Conservation (phyloP, 192 early-diverging fungal genomes). For the Lunasporangiospora selenospora region DNA sequence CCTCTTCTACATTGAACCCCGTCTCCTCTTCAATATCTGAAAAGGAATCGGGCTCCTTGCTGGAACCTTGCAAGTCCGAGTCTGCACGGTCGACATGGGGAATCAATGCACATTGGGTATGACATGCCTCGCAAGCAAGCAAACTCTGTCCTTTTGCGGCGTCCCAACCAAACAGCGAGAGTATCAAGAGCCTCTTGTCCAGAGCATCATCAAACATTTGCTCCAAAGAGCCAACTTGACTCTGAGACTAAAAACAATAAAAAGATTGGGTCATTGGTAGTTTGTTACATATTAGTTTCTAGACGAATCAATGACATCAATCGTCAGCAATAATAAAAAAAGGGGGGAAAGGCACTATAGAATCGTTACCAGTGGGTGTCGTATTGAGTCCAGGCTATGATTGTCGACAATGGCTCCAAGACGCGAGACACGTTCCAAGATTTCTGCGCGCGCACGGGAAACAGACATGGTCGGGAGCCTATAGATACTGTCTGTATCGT, state of each 20-base stretch:
- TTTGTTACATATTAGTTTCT: too few species aligned
- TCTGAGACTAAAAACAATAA: constrained; percentile 1
- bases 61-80: too few species aligned
- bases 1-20: constrained; percentile 14
- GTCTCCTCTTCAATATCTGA: too few species aligned
- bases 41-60: too few species aligned
- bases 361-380: constrained; percentile 42
- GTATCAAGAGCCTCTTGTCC: constrained; percentile 4
- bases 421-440: constrained; percentile 10
- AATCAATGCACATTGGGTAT: constrained; percentile 26
- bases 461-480: constrained; percentile 31
- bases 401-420: constrained; percentile 3
- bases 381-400: constrained; percentile 4
- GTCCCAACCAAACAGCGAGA: constrained; percentile 32
- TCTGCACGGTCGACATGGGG: background rate
- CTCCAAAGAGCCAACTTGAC: background rate
- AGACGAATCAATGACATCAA: background rate
- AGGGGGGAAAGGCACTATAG: too few species aligned
- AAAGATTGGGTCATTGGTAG: too few species aligned
- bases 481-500: constrained; percentile 24
- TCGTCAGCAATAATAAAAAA: background rate
- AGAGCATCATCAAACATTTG: background rate
- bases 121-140: constrained; percentile 24
- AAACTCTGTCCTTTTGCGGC: background rate
- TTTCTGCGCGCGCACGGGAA: constrained; percentile 18